These are phyloP conservation scores for Eutrema japonicum DNA, from an alignment of 345 rosid species.

Conservation along the genomic window DNA sequence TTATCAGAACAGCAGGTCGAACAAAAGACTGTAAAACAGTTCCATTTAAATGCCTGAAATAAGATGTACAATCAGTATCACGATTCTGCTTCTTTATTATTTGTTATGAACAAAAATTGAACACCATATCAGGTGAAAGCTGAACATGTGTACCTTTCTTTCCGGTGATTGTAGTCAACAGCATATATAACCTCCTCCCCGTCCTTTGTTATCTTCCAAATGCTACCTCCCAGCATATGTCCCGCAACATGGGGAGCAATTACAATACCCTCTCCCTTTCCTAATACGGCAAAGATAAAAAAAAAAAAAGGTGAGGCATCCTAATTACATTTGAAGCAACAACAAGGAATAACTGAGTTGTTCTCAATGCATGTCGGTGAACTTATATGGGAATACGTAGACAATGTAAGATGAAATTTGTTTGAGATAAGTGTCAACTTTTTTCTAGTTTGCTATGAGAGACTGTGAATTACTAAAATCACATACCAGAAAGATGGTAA, in stretches of 20 bases:
- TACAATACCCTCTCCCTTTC: slow-evolving; percentile 97
- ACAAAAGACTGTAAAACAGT: slow-evolving; percentile 87
- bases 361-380: not conserved
- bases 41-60: slow-evolving; percentile 95
- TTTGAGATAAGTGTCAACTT: not conserved
- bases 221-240: slow-evolving; percentile 91
- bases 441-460: not conserved
- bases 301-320: not conserved
- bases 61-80: slow-evolving; percentile 35
- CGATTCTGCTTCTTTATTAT: not conserved
- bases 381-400: not conserved
- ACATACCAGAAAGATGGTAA: slow-evolving; percentile 76
- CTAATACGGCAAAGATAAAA: slow-evolving; percentile 44
- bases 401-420: slow-evolving; percentile 4
- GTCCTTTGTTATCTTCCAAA: slow-evolving; percentile 97
- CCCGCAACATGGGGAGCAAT: slow-evolving; percentile 96
- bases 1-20: slow-evolving; percentile 95
- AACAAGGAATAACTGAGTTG: not conserved
- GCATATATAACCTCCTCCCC: slow-evolving; percentile 99
- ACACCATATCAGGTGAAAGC: slow-evolving; percentile 28
- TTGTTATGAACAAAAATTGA: slow-evolving; percentile 9
- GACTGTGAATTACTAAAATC: not conserved
- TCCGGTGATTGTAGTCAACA: slow-evolving; percentile 94
- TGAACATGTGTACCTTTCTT: slow-evolving; percentile 67
- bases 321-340: slow-evolving; percentile 1